Evolutionary conservation across 225 moss, liverwort and hornwort genomes (phyloP), one percentile per base, ranked within the genome.

Genomic region (Physcomitrium patens): DNA sequence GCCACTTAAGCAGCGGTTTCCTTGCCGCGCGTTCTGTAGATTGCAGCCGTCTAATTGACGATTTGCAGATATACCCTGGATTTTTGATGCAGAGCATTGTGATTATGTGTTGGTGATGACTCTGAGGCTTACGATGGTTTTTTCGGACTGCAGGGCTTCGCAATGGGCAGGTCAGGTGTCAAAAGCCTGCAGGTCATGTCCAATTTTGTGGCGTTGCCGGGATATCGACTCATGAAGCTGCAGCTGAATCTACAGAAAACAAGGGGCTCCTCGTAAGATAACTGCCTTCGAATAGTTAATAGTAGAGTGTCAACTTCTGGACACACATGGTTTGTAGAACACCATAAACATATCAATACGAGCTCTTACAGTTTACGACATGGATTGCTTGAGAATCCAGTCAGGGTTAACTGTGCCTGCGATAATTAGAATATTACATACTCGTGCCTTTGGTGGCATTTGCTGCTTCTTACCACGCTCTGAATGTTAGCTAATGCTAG

Each of bases 261-360:
- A 80, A 85, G 55, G 60, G 82, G 44, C 63, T 78, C 28, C 84
- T 87, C 56, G 87, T 87, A 72, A 77, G 81, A 71, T 6, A 8
- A 10, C 24, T 44, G 47, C 47, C 19, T 13, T 23, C 22, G 7
- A 15, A 45, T 13, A 8, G 20, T 48, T 13, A 17, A 55, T 16
- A 22, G 10, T 50, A 43, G 43, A 23, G 43, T 60, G 16, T 52
- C 22, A 45, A 24, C 42, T 43, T 27, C 23, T 43, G 49, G n/a
- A 31, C 18, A 22, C 10, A 63, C 13, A 37, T 7, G 18, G 45
- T 1, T 28, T 60, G 57, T 27, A 37, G 18, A 19, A 55, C 22
- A 9, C 23, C 49, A 15, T 52, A 20, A 37, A 68, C n/a, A 50
- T 44, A 22, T 57, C 23, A 44, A 23, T 7, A 47, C 28, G 51